Evolutionary conservation across 1,284 basidiomycete genomes (phyloP), one percentile per base, ranked within the genome.

Genomic region (Meripilus lineatus): DNA sequence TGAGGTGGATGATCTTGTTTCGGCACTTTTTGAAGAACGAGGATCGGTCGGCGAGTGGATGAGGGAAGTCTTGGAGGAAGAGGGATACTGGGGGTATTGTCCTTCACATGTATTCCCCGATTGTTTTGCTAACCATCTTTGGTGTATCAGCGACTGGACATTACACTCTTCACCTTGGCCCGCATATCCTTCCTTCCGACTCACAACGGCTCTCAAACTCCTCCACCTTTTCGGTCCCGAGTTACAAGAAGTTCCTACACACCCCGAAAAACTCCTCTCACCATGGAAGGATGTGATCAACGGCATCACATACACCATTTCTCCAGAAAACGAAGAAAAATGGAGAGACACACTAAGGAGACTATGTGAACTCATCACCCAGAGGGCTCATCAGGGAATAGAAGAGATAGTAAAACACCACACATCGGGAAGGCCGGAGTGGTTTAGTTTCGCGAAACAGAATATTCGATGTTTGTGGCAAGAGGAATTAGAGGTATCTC

Each of bases 31-130:
- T 45, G 49, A 60, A 5, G 41, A 61, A 32, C 63, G 68, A 52
- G 68, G 67, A 18, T 48, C 55, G 4, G 44, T 68, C 7, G 70
- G 72, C 14, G 46, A 53, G 25, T 65, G 64, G 62, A 74, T 84
- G 62, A 72, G 70, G 56, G 58, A 66, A 18, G 53, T 72, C 3
- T 68, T 93, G 24, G 58, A 73, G 34, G 62, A 65, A 10, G 72
- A 82, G 50, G 78, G 79, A 4, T 93, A 91, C 55, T 90, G 85
- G 84, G 79, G 80, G 90, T 91, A 63, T 3, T 24, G 41, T 25
- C 38, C 38, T 35, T 34, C 17, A 36, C 24, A 32, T 45, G 28
- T 36, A 38, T 7, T 25, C n/a, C n/a, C n/a, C n/a, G n/a, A n/a
- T n/a, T n/a, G n/a, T n/a, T n/a, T n/a, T 26, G 39, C 40, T 47